Evolutionary conservation across 345 rosid genomes (phyloP).

Genomic region (Rhodamnia argentea): DNA sequence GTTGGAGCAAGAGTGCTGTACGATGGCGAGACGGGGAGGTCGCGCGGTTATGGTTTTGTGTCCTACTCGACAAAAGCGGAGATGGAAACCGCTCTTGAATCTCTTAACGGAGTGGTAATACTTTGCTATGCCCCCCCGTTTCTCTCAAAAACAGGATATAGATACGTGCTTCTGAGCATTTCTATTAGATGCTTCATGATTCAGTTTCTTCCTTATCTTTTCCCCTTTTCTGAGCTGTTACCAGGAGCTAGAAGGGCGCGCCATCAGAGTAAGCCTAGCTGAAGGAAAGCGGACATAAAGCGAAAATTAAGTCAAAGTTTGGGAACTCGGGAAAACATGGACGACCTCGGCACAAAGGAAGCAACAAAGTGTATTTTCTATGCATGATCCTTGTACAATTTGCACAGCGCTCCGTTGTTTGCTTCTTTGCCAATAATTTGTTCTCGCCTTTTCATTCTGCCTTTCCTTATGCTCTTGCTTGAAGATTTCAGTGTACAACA

Average conservation of each 20-base stretch:
- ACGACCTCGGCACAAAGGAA: background rate
- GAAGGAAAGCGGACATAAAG: constrained; percentile 44
- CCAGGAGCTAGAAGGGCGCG: constrained; percentile 72
- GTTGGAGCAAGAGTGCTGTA: constrained; percentile 80
- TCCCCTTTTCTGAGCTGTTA: background rate
- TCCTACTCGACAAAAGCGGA: constrained; percentile 49
- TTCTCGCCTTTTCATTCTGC: background rate
- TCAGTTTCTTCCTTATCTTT: background rate
- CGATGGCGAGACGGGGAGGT: constrained; percentile 82
- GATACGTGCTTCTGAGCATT: background rate
- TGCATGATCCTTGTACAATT: background rate
- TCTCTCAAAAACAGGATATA: background rate
- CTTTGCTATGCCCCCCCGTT: background rate
- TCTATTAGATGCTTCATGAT: background rate
- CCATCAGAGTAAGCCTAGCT: constrained; percentile 66
- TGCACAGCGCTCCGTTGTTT: background rate
- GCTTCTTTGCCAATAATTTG: background rate
- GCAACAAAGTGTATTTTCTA: background rate
- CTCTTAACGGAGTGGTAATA: constrained; percentile 56
- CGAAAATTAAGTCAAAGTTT: background rate
- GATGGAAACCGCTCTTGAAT: constrained; percentile 72
- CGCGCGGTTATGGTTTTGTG: constrained; percentile 80
- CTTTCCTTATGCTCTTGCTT: background rate
- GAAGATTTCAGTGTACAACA: background rate
- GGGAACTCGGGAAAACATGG: background rate